Conservation (phyloP, 495 filamentous ascomycete genomes). For the Talaromyces stipitatus region DNA sequence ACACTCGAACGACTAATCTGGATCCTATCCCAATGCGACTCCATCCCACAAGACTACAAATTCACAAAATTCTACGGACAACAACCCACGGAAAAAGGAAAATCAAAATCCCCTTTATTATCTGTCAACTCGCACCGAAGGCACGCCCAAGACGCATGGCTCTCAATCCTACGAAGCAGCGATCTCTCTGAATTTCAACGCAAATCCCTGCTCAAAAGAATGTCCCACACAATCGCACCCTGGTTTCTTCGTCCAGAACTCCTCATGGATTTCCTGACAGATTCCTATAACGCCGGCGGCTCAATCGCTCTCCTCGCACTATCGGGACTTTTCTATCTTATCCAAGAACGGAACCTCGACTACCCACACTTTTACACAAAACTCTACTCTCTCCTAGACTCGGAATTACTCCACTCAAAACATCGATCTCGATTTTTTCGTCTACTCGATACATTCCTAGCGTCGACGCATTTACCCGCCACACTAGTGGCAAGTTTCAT, state of each 20-base stretch:
- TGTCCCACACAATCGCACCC: slow-evolving; percentile 70
- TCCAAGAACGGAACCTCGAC: slow-evolving; percentile 86
- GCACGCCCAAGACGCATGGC: slow-evolving; percentile 74
- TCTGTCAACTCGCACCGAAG: slow-evolving; percentile 39
- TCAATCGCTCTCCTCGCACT: slow-evolving; percentile 79
- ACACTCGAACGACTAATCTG: slow-evolving; percentile 49
- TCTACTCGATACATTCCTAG: slow-evolving; percentile 81
- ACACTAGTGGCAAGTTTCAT: slow-evolving; percentile 90
- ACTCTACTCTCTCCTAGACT: slow-evolving; percentile 84
- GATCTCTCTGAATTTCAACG: slow-evolving; percentile 58
- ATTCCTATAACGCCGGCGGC: slow-evolving; percentile 81
- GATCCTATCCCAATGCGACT: slow-evolving; percentile 58
- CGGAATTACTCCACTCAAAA: slow-evolving; percentile 81
- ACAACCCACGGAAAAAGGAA: slow-evolving; percentile 53
- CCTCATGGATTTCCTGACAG: slow-evolving; percentile 96
- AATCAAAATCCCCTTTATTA: slow-evolving; percentile 37
- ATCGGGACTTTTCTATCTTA: slow-evolving; percentile 91
- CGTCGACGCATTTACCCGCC: slow-evolving; percentile 88
- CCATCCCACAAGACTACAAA: slow-evolving; percentile 52
- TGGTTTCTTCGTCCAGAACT: slow-evolving; percentile 81
- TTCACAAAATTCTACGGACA: slow-evolving; percentile 58
- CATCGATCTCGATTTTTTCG: slow-evolving; percentile 92
- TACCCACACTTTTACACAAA: slow-evolving; percentile 93
- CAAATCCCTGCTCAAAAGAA: slow-evolving; percentile 66
- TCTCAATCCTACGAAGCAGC: slow-evolving; percentile 61